These are phyloP conservation scores for Metarhizium guizhouense DNA, from an alignment of 2,329 filamentous ascomycete genomes.

Conservation along the genomic window DNA sequence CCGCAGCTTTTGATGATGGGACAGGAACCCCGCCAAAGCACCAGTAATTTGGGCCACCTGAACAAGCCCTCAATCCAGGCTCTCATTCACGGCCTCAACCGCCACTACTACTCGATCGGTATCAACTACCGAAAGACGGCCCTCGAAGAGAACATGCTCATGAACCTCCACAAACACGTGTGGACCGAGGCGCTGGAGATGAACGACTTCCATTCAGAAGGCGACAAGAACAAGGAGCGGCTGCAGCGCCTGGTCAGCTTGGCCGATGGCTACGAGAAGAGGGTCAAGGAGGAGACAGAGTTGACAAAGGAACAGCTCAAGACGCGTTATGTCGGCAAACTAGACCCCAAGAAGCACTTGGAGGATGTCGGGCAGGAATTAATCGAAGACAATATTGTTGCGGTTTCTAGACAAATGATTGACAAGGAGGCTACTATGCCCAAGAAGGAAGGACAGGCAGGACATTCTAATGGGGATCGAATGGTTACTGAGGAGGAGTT, in stretches of 20 bases:
- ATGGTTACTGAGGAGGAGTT: constrained; percentile 63
- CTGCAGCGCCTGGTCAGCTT: constrained; percentile 81
- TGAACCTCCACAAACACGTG: constrained; percentile 99
- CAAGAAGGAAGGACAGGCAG: constrained; percentile 51
- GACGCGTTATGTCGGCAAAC: constrained; percentile 97
- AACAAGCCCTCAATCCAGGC: constrained; percentile 99
- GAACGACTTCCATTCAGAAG: constrained; percentile 87
- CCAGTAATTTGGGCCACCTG: constrained; percentile 92
- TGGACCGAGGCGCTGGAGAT: constrained; percentile 98
- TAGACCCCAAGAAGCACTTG: constrained; percentile 98
- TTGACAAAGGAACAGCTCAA: constrained; percentile 95
- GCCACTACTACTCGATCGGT: constrained; percentile 98
- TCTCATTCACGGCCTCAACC: constrained; percentile 93
- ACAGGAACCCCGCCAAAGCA: constrained; percentile 94
- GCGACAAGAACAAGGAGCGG: constrained; percentile 75
- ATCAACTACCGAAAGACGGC: constrained; percentile 98
- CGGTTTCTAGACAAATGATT: constrained; percentile 98
- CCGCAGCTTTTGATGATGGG: constrained; percentile 96
- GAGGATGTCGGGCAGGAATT: constrained; percentile 93
- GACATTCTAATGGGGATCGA: constrained; percentile 43
- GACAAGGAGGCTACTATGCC: constrained; percentile 97
- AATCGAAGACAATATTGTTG: constrained; percentile 98
- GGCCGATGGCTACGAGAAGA: constrained; percentile 95
- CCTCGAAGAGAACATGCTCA: constrained; percentile 98
- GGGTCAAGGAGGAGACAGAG: constrained; percentile 97